phyloP scores from a whole-genome alignment of 306 rosid species.

The Sindora glabra region DNA sequence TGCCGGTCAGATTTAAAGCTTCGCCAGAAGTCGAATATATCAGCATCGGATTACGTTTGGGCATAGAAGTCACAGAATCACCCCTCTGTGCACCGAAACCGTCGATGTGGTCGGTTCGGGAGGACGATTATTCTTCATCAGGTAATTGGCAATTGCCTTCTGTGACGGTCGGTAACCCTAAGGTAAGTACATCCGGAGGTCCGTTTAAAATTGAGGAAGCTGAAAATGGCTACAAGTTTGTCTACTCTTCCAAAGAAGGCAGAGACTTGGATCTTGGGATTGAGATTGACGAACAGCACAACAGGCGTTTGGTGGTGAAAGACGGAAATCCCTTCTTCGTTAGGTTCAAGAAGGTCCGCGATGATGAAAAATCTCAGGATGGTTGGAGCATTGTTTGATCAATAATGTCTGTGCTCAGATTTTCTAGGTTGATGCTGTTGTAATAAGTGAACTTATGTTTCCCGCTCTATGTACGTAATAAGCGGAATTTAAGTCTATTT shows the following conservation, averaged over 20 bases:
- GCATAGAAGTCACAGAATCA: neutral
- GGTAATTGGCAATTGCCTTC: too few relatives aligned
- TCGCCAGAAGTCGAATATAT: neutral
- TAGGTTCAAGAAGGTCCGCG: too few relatives aligned
- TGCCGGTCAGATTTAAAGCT: conserved; percentile 19
- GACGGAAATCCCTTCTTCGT: too few relatives aligned
- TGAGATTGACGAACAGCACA: neutral
- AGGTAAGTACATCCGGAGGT: neutral
- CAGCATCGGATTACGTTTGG: neutral
- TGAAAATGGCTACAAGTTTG: neutral
- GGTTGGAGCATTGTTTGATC: too few relatives aligned
- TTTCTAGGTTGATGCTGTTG: too few relatives aligned
- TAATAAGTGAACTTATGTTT: too few relatives aligned
- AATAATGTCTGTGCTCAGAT: too few relatives aligned
- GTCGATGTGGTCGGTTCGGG: neutral
- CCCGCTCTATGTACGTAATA: too few relatives aligned
- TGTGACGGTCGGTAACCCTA: too few relatives aligned
- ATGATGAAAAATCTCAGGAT: too few relatives aligned
- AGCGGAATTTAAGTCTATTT: too few relatives aligned
- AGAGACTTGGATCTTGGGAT: neutral
- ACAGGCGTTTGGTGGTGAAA: neutral
- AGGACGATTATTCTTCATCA: neutral
- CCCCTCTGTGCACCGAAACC: neutral
- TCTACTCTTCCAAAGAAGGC: neutral
- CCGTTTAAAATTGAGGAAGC: neutral